Evolutionary conservation across 306 rosid species (phyloP).

Genomic region (Cucurbita pepo): DNA sequence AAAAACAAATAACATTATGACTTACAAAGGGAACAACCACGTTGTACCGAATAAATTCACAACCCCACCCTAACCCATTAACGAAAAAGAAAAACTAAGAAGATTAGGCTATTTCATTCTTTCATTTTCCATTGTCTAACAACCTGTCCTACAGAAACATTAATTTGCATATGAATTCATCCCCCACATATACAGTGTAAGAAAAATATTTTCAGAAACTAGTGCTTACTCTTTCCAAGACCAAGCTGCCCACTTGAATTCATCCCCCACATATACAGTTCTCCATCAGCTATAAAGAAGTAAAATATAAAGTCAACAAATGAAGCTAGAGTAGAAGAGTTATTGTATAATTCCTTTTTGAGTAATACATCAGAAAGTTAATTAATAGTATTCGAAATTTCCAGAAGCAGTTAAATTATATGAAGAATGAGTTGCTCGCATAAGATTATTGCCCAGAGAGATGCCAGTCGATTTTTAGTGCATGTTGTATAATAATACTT

Average conservation of each 20-base stretch:
- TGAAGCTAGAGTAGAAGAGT: background rate
- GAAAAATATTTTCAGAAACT: background rate
- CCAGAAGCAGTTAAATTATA: background rate
- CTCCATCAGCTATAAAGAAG: conserved; percentile 59
- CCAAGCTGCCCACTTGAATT: conserved; percentile 90
- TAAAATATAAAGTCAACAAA: background rate
- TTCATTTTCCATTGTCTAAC: background rate
- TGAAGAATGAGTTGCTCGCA: background rate
- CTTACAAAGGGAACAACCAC: background rate
- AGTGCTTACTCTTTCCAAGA: conserved; percentile 71
- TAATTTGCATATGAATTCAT: background rate
- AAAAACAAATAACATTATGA: background rate
- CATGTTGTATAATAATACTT: background rate
- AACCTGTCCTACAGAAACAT: background rate
- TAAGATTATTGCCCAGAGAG: background rate
- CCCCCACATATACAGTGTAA: background rate
- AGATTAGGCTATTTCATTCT: background rate
- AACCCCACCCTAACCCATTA: background rate
- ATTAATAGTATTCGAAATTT: background rate
- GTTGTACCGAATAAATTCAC: background rate
- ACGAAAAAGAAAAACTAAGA: background rate
- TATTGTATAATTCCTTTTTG: background rate
- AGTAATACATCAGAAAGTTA: background rate
- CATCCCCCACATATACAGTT: conserved; percentile 82
- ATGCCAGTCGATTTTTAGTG: background rate